A percentile compares a stretch with the other conserved stretches of the same genome.
Conservation (phyloP, 2,329 filamentous ascomycete genomes). For the Cercospora sojina region DNA sequence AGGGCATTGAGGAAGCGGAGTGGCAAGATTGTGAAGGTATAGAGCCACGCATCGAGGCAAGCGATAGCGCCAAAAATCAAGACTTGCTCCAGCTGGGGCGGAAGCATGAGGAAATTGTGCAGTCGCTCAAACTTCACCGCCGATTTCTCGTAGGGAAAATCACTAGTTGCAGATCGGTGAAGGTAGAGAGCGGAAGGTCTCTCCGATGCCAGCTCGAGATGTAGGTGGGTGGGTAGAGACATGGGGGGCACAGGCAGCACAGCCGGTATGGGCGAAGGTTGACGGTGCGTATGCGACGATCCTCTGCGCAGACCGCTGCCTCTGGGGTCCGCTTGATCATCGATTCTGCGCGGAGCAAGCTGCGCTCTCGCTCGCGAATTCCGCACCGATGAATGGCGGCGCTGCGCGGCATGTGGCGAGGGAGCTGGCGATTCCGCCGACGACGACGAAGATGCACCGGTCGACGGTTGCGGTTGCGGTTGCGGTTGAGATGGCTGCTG, state of each 20-base stretch:
- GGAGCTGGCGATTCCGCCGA: not conserved
- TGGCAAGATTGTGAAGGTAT: constrained; percentile 93
- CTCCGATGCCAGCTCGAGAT: constrained; percentile 61
- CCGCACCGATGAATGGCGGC: constrained; percentile 20
- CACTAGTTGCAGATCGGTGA: constrained; percentile 55
- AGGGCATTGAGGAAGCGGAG: constrained; percentile 81
- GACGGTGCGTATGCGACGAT: constrained; percentile 24
- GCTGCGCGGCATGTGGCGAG: constrained; percentile 11
- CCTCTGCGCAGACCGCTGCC: constrained; percentile 20
- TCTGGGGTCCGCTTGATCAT: constrained; percentile 25
- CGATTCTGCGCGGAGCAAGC: constrained; percentile 26
- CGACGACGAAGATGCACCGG: constrained; percentile 2
- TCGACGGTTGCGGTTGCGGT: not conserved
- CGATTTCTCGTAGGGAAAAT: constrained; percentile 85
- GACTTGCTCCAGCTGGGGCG: constrained; percentile 77
- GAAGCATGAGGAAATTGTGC: constrained; percentile 81
- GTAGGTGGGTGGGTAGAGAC: constrained; percentile 65
- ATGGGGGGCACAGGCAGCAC: constrained; percentile 61
- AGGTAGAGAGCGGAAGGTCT: constrained; percentile 64
- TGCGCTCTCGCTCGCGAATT: constrained; percentile 18
- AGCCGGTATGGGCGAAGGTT: constrained; percentile 49
- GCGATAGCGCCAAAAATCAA: constrained; percentile 85
- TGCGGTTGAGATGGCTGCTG: not conserved
- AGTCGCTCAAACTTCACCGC: constrained; percentile 89
- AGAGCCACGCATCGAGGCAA: constrained; percentile 93